A percentile compares a stretch with the other conserved stretches of the same genome.
Evolutionary conservation across 352 stramenopile species (phyloP).

Genomic region (Phytophthora hibernalis): DNA sequence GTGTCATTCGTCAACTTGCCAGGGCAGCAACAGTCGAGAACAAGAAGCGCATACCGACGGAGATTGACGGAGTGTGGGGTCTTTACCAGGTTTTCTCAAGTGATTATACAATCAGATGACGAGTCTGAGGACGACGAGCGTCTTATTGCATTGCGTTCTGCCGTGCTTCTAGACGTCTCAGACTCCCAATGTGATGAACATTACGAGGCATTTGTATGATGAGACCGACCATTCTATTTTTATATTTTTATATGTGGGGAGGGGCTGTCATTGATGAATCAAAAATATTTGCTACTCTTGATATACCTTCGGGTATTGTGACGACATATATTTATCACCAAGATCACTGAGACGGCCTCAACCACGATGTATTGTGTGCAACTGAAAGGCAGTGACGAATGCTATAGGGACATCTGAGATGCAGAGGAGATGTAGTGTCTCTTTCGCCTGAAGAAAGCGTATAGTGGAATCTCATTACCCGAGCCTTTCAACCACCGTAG

Average conservation of each 20-base stretch:
- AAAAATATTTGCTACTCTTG: slow-evolving; percentile 94
- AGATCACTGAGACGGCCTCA: slow-evolving; percentile 89
- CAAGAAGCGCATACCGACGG: slow-evolving; percentile 1
- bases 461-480: too few species aligned
- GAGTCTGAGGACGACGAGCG: slow-evolving; percentile 86
- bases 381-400: too few species aligned
- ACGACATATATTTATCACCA: slow-evolving; percentile 90
- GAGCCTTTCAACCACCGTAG: too few species aligned
- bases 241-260: slow-evolving; percentile 34
- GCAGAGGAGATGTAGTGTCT: too few species aligned
- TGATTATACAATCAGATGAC: slow-evolving; percentile 93
- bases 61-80: background rate
- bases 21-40: background rate
- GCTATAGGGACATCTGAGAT: too few species aligned
- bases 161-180: slow-evolving; percentile 57
- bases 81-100: slow-evolving; percentile 54
- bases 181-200: slow-evolving; percentile 84
- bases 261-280: slow-evolving; percentile 74
- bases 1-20: slow-evolving; percentile 29
- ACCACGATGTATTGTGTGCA: slow-evolving; percentile 8
- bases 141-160: slow-evolving; percentile 84
- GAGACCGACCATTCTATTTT: slow-evolving; percentile 53
- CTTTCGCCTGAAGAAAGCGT: too few species aligned
- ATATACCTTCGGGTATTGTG: slow-evolving; percentile 67
- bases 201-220: slow-evolving; percentile 94